phyloP scores from a whole-genome alignment of 1,284 basidiomycete genomes.

The Mixia osmundae region DNA sequence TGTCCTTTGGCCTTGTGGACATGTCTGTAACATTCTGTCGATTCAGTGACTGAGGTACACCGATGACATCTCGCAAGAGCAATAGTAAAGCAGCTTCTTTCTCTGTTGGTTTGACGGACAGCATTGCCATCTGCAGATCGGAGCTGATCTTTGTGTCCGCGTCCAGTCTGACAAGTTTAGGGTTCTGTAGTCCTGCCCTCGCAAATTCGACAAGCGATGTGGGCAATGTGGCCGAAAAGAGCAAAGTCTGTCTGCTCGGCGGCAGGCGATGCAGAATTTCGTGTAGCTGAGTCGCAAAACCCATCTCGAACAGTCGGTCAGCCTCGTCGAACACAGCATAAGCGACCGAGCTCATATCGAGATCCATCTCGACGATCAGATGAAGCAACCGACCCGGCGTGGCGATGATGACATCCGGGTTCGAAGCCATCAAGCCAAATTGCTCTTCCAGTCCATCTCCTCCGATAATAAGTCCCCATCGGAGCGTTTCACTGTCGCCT shows the following conservation, averaged over 20 bases:
- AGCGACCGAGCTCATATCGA: conserved; percentile 68
- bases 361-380: conserved; percentile 85
- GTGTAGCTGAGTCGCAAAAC: conserved; percentile 66
- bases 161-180: conserved; percentile 81
- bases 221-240: conserved; percentile 86
- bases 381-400: conserved; percentile 93
- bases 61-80: conserved; percentile 65
- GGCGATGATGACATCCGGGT: conserved; percentile 86
- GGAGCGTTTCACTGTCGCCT: conserved; percentile 45
- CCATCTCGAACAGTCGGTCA: conserved; percentile 90
- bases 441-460: conserved; percentile 91
- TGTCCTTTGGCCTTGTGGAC: conserved; percentile 5
- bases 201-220: conserved; percentile 93
- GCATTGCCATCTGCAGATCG: conserved; percentile 83
- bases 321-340: conserved; percentile 97
- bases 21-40: conserved; percentile 1
- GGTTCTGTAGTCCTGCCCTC: conserved; percentile 80
- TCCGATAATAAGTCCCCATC: conserved; percentile 89
- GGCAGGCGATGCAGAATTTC: conserved; percentile 66
- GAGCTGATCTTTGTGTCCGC: conserved; percentile 86
- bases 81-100: conserved; percentile 79
- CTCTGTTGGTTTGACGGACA: conserved; percentile 74
- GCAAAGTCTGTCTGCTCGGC: conserved; percentile 35
- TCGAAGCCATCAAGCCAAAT: conserved; percentile 80
- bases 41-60: conserved; percentile 45